Conservation (phyloP, 176 grass and related monocot genomes). For the Oryza nivara region DNA sequence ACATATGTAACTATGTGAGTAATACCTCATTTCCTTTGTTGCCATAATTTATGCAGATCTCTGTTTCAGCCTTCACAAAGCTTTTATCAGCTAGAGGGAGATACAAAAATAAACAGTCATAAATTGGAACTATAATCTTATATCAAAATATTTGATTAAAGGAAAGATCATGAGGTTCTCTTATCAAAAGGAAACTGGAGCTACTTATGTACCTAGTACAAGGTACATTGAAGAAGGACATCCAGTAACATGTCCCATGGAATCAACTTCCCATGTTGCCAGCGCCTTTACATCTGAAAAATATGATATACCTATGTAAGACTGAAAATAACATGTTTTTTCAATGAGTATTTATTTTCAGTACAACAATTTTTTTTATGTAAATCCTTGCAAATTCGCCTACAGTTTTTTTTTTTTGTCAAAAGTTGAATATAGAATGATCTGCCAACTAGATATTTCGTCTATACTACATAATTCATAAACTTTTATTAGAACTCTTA, state of each 20-base stretch:
- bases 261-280: slow-evolving; percentile 95
- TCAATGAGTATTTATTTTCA: slow-evolving; percentile 10
- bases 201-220: slow-evolving; percentile 68
- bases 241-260: slow-evolving; percentile 54
- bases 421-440: background rate
- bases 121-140: background rate
- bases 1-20: slow-evolving; percentile 26
- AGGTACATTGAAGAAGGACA: slow-evolving; percentile 93
- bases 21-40: slow-evolving; percentile 97
- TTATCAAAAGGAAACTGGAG: slow-evolving; percentile 1
- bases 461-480: background rate
- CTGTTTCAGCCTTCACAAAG: slow-evolving; percentile 57
- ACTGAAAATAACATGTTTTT: background rate
- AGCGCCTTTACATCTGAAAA: slow-evolving; percentile 62
- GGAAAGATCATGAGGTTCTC: background rate
- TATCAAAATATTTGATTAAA: slow-evolving; percentile 1
- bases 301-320: slow-evolving; percentile 37
- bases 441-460: background rate
- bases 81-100: slow-evolving; percentile 61
- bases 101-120: slow-evolving; percentile 38
- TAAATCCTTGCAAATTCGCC: slow-evolving; percentile 5
- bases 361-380: background rate
- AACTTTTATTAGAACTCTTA: slow-evolving; percentile 43
- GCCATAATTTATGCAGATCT: slow-evolving; percentile 93
- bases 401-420: background rate